Conservation (phyloP, 1,284 basidiomycete genomes). For the Rhodotorula sp. region DNA sequence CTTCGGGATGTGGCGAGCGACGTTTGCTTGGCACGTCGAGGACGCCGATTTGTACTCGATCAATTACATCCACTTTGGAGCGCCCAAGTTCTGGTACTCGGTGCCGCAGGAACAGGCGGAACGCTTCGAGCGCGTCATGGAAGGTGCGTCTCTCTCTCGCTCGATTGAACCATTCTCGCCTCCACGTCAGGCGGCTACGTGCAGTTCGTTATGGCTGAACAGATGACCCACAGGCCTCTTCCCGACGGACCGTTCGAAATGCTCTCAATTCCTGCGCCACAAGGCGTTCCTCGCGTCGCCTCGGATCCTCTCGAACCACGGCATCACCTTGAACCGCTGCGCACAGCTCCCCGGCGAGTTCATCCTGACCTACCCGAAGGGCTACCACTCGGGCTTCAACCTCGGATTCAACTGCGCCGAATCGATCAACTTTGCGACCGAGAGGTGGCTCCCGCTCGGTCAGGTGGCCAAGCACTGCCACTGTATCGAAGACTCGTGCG, state of each 20-base stretch:
- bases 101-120: conserved; percentile 79
- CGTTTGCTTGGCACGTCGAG: conserved; percentile 99
- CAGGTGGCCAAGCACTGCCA: conserved; percentile 74
- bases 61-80: conserved; percentile 98
- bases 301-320: conserved; percentile 70
- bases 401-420: conserved; percentile 97
- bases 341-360: conserved; percentile 92
- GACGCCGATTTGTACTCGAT: conserved; percentile 87
- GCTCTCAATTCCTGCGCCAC: conserved; percentile 91
- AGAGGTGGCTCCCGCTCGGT: conserved; percentile 84
- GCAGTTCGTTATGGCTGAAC: background rate
- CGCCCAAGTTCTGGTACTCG: conserved; percentile 94
- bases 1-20: conserved; percentile 99
- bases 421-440: conserved; percentile 94
- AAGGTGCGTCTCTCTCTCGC: conserved; percentile 56
- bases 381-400: conserved; percentile 74
- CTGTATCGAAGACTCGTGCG: conserved; percentile 77
- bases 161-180: background rate
- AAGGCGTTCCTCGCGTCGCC: conserved; percentile 96
- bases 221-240: conserved; percentile 66
- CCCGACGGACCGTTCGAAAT: conserved; percentile 75
- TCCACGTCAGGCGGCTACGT: no score
- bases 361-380: conserved; percentile 83
- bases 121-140: conserved; percentile 76
- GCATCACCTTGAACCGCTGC: conserved; percentile 79